These are phyloP conservation scores for Taiwanofungus camphoratus DNA, from an alignment of 1,284 basidiomycete species.

Conservation along the genomic window DNA sequence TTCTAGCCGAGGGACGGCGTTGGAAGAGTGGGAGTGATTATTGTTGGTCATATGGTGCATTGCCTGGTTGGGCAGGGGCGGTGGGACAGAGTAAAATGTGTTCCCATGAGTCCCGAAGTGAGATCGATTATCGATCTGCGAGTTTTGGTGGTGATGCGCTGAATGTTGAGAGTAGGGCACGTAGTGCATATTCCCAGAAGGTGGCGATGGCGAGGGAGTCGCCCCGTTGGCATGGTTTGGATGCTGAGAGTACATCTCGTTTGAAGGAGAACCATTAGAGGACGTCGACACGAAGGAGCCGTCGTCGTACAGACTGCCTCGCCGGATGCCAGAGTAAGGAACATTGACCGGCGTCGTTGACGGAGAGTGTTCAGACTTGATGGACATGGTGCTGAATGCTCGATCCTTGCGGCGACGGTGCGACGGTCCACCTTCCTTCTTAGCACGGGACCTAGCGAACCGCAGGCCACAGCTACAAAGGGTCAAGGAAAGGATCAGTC, in stretches of 20 bases:
- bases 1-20: conserved; percentile 27
- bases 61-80: conserved; percentile 13
- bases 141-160: conserved; percentile 16
- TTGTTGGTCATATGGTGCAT: conserved; percentile 13
- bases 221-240: conserved; percentile 34
- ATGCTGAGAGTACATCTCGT: conserved; percentile 49
- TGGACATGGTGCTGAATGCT: conserved; percentile 31
- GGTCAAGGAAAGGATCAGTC: conserved; percentile 23
- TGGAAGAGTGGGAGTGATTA: conserved; percentile 21
- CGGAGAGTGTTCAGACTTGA: conserved; percentile 30
- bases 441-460: conserved; percentile 75
- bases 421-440: conserved; percentile 59
- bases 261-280: conserved; percentile 44
- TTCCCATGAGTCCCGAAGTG: conserved; percentile 16
- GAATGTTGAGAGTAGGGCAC: conserved; percentile 39
- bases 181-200: conserved; percentile 44
- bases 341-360: conserved; percentile 36
- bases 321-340: conserved; percentile 29
- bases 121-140: conserved; percentile 17
- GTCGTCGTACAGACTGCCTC: conserved; percentile 42
- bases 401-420: conserved; percentile 42
- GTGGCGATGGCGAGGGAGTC: conserved; percentile 47
- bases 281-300: conserved; percentile 43
- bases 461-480: conserved; percentile 66
- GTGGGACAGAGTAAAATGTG: conserved; percentile 19